Evolutionary conservation across 805 yeast species (phyloP).

Genomic region (Soucietia sequanensis): DNA sequence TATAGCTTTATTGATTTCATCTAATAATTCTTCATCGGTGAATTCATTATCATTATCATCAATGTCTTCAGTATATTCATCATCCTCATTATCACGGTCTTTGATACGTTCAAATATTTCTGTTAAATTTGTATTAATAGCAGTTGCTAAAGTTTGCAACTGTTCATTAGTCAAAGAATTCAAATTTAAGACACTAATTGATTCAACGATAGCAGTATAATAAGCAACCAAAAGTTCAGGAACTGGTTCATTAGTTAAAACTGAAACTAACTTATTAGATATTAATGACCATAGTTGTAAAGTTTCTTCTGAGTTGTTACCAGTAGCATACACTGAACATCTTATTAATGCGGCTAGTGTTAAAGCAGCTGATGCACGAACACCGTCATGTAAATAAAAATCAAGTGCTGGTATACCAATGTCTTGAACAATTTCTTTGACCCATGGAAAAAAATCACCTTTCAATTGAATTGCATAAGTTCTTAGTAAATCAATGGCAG

Average conservation of each 20-base stretch:
- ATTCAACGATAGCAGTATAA: constrained; percentile 67
- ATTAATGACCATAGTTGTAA: constrained; percentile 70
- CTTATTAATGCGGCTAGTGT: constrained; percentile 75
- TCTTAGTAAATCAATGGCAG: constrained; percentile 84
- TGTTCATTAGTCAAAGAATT: constrained; percentile 56
- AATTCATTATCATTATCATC: constrained; percentile 83
- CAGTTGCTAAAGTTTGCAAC: constrained; percentile 53
- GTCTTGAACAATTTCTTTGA: constrained; percentile 70
- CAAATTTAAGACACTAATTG: constrained; percentile 66
- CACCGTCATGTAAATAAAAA: constrained; percentile 92
- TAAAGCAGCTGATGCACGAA: constrained; percentile 85
- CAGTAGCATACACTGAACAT: constrained; percentile 57
- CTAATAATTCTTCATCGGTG: constrained; percentile 87
- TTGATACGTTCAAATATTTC: constrained; percentile 72
- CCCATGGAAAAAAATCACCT: constrained; percentile 80
- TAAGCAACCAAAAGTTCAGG: constrained; percentile 79
- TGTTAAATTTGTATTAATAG: constrained; percentile 57
- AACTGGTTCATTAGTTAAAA: constrained; percentile 74
- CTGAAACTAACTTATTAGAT: constrained; percentile 63
- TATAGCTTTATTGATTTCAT: constrained; percentile 78
- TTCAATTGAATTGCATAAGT: constrained; percentile 83
- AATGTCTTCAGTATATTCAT: constrained; percentile 83
- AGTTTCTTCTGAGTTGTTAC: constrained; percentile 58
- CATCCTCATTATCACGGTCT: constrained; percentile 71
- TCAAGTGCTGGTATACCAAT: constrained; percentile 86